Conservation (phyloP, 768 basidiomycete species). For the Kwoniella europaea region DNA sequence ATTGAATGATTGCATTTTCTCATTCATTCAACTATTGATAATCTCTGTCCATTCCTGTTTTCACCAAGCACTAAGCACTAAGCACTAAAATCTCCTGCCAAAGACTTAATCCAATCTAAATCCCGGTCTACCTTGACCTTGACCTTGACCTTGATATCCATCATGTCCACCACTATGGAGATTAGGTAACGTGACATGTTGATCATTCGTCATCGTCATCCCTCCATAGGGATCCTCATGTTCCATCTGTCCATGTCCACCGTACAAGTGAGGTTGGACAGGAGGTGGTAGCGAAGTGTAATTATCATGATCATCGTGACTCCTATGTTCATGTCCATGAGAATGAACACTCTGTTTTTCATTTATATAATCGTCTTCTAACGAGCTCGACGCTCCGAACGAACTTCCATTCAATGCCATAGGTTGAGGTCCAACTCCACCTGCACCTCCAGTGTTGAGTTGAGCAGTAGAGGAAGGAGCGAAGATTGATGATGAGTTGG, state of each 20-base stretch:
- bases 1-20: no score
- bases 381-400: slow-evolving; percentile 44
- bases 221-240: slow-evolving; percentile 17
- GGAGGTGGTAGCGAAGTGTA: slow-evolving; percentile 42
- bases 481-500: slow-evolving; percentile 48
- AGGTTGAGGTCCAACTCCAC: slow-evolving; percentile 7
- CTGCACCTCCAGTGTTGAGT: slow-evolving; percentile 11
- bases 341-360: slow-evolving; percentile 15
- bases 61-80: no score
- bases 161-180: not conserved
- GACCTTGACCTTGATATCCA: slow-evolving; percentile 1
- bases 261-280: slow-evolving; percentile 23
- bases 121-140: slow-evolving; percentile 6
- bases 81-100: not conserved
- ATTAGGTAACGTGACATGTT: slow-evolving; percentile 11
- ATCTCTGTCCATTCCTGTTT: not conserved
- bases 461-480: slow-evolving; percentile 23
- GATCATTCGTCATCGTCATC: slow-evolving; percentile 20
- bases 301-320: slow-evolving; percentile 34
- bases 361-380: slow-evolving; percentile 35
- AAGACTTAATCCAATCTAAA: slow-evolving; percentile 8
- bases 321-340: not conserved
- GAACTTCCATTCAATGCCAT: slow-evolving; percentile 51
- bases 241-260: not conserved
- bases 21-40: no score